Evolutionary conservation across 2,329 filamentous ascomycete genomes (phyloP).

Genomic region (Penicillium sp.): DNA sequence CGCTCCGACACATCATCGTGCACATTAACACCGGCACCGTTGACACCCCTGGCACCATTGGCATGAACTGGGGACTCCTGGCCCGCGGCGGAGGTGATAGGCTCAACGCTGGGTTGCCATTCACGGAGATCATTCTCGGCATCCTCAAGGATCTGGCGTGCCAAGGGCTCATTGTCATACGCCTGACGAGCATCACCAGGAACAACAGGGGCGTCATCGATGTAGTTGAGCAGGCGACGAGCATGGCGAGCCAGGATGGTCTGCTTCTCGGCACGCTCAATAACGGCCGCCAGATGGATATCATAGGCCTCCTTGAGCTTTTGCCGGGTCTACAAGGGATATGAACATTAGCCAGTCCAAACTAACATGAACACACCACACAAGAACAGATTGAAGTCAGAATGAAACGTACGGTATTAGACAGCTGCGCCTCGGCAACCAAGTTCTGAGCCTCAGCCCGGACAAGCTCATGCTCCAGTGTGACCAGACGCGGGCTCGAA

Average conservation of each 20-base stretch:
- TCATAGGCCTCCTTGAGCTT: conserved; percentile 96
- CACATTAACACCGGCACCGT: background rate
- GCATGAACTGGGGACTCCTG: conserved; percentile 18
- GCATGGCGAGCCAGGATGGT: conserved; percentile 90
- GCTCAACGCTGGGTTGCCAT: conserved; percentile 62
- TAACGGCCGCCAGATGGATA: conserved; percentile 80
- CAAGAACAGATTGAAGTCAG: background rate
- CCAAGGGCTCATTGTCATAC: conserved; percentile 65
- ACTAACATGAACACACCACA: background rate
- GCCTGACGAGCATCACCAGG: conserved; percentile 73
- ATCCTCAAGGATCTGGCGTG: conserved; percentile 84
- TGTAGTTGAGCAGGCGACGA: conserved; percentile 74
- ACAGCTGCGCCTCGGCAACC: conserved; percentile 93
- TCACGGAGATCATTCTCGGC: conserved; percentile 82
- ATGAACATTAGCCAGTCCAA: conserved; percentile 4
- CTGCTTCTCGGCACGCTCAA: conserved; percentile 96
- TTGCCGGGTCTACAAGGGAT: conserved; percentile 69
- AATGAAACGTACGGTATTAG: conserved; percentile 71
- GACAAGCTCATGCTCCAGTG: conserved; percentile 93
- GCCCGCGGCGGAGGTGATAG: conserved; percentile 51
- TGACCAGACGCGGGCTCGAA: conserved; percentile 73
- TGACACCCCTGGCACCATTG: background rate
- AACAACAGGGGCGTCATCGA: conserved; percentile 86
- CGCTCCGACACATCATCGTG: conserved; percentile 4
- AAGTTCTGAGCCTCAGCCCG: conserved; percentile 92